These are phyloP conservation scores for Septoria petroselini DNA, from an alignment of 2,329 filamentous ascomycete genomes.

Conservation along the genomic window DNA sequence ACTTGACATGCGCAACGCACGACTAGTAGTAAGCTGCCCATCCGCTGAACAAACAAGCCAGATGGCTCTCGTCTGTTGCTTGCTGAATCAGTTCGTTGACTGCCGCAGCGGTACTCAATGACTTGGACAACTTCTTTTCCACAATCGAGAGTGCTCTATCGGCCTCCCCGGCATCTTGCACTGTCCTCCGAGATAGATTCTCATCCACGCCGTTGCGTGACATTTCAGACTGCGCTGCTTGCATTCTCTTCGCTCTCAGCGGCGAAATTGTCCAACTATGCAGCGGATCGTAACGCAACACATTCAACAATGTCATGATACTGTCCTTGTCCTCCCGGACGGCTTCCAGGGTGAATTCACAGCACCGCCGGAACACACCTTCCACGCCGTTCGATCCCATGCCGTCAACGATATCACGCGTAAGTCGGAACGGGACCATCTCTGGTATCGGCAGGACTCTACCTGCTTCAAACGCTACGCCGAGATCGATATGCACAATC, in stretches of 20 bases:
- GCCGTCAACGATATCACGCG: conserved; percentile 89
- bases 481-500: conserved; percentile 93
- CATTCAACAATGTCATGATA: conserved; percentile 98
- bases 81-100: conserved; percentile 97
- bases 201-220: conserved; percentile 21
- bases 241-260: conserved; percentile 63
- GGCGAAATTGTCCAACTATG: conserved; percentile 92
- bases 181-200: conserved; percentile 35
- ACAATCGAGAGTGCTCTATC: conserved; percentile 90
- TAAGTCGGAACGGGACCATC: conserved; percentile 90
- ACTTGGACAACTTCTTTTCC: conserved; percentile 92
- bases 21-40: conserved; percentile 35
- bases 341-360: conserved; percentile 94
- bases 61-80: conserved; percentile 85
- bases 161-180: conserved; percentile 70
- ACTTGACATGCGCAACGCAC: background rate
- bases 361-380: conserved; percentile 94
- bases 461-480: conserved; percentile 94
- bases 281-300: conserved; percentile 94
- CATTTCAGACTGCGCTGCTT: conserved; percentile 55
- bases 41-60: conserved; percentile 74
- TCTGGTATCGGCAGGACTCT: conserved; percentile 93
- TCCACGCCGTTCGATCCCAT: conserved; percentile 96
- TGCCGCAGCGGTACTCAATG: conserved; percentile 86
- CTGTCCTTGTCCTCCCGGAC: conserved; percentile 92